These are phyloP conservation scores for Schizochytrium sp. DNA, from an alignment of 108 stramenopile species.

Conservation along the genomic window DNA sequence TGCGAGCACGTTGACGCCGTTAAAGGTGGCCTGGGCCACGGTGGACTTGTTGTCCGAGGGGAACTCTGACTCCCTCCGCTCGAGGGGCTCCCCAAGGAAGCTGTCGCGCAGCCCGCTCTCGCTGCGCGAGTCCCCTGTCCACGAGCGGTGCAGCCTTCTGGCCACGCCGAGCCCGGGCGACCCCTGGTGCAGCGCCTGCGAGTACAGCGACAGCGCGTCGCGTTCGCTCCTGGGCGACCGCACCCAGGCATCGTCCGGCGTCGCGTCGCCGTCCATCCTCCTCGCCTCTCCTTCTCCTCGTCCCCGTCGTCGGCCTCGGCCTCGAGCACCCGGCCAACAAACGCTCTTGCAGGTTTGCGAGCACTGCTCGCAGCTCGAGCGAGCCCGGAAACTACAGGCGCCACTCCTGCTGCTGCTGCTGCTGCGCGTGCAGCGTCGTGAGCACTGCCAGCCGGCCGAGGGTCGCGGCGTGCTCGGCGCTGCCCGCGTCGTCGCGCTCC, in stretches of 20 bases:
- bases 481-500: too few species aligned
- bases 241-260: not conserved
- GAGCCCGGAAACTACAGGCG: too few species aligned
- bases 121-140: not conserved
- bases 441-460: too few species aligned
- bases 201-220: not conserved
- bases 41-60: not conserved
- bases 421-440: too few species aligned
- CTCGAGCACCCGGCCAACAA: too few species aligned
- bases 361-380: too few species aligned
- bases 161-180: not conserved
- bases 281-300: not conserved
- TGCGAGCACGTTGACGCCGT: not conserved
- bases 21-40: slow-evolving; percentile 15
- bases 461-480: too few species aligned
- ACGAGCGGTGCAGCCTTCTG: not conserved
- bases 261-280: not conserved
- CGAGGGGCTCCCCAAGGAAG: not conserved
- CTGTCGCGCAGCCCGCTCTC: not conserved
- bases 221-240: not conserved
- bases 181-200: not conserved
- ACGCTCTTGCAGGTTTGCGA: too few species aligned
- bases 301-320: too few species aligned
- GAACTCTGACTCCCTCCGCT: not conserved
- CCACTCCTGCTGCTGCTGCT: too few species aligned